phyloP scores from a whole-genome alignment of 805 yeast species.

The Starmerella potacharoeniae region DNA sequence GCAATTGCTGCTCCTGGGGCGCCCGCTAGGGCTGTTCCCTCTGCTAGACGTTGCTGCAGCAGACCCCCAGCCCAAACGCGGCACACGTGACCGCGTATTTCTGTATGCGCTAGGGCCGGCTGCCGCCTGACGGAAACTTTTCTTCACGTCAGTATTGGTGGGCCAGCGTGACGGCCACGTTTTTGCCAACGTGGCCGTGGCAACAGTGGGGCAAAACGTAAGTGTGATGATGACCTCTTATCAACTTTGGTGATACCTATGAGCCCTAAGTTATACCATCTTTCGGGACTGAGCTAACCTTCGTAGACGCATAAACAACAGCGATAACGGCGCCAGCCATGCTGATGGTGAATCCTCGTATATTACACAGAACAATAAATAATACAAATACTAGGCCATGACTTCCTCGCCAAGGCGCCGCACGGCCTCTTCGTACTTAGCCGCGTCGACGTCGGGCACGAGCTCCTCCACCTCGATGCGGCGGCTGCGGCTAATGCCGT shows the following conservation, averaged over 20 bases:
- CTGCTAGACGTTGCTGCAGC: not conserved
- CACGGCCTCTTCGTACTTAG: conserved; percentile 37
- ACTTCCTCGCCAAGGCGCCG: conserved; percentile 35
- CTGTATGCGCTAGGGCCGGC: not conserved
- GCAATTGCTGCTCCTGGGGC: too few species aligned
- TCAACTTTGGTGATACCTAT: conserved; percentile 23
- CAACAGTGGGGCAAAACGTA: conserved; percentile 1
- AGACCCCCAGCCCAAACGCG: not conserved
- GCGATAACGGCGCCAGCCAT: too few species aligned
- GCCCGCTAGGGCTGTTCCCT: not conserved
- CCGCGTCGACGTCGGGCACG: conserved; percentile 31
- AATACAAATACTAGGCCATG: not conserved
- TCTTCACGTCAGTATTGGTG: not conserved
- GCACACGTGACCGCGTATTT: not conserved
- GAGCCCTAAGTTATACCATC: conserved; percentile 27
- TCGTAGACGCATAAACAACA: not conserved
- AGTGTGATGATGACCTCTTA: conserved; percentile 25
- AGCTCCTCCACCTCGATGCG: conserved; percentile 22
- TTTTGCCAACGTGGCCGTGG: not conserved
- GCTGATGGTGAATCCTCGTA: too few species aligned
- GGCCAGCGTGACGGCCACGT: not conserved
- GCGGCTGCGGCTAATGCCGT: conserved; percentile 24
- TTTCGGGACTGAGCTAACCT: conserved; percentile 27
- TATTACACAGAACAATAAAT: not conserved
- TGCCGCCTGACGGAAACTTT: not conserved